phyloP scores from a whole-genome alignment of 2,329 filamentous ascomycete genomes.

The Camillea tinctor region DNA sequence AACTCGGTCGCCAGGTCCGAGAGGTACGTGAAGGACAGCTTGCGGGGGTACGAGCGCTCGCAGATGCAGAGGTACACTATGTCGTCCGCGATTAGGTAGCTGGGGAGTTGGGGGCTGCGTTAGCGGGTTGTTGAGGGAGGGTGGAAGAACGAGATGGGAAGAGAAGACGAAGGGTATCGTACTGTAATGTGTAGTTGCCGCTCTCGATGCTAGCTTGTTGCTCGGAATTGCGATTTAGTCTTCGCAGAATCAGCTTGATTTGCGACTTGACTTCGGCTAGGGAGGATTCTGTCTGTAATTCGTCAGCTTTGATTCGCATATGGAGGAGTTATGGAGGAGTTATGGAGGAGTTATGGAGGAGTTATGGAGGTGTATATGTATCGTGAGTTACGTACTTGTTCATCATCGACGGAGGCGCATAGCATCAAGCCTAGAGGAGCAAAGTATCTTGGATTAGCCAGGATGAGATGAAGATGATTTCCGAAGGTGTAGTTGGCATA shows the following conservation, averaged over 20 bases:
- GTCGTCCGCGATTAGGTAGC: conserved; percentile 80
- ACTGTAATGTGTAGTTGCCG: conserved; percentile 81
- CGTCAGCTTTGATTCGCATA: conserved; percentile 11
- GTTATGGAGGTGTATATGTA: conserved; percentile 49
- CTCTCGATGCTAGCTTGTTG: conserved; percentile 90
- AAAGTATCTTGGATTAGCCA: conserved; percentile 12
- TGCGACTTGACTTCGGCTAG: conserved; percentile 87
- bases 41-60: conserved; percentile 91
- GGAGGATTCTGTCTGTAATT: conserved; percentile 60
- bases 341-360: neutral
- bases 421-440: conserved; percentile 75
- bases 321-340: conserved; percentile 21
- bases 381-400: conserved; percentile 45
- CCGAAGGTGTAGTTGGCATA: conserved; percentile 1
- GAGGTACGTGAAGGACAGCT: conserved; percentile 97
- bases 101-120: conserved; percentile 31
- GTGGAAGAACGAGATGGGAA: neutral
- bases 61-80: conserved; percentile 93
- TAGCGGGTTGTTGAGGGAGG: neutral
- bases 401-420: conserved; percentile 91
- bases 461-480: conserved; percentile 10
- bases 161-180: conserved; percentile 34
- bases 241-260: conserved; percentile 84
- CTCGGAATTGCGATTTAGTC: conserved; percentile 84
- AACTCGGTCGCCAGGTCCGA: conserved; percentile 90